Percentiles rank a stretch among this genome's conserved stretches.
Evolutionary conservation across 306 rosid species (phyloP).

Genomic region (Lathyrus tuberosus): DNA sequence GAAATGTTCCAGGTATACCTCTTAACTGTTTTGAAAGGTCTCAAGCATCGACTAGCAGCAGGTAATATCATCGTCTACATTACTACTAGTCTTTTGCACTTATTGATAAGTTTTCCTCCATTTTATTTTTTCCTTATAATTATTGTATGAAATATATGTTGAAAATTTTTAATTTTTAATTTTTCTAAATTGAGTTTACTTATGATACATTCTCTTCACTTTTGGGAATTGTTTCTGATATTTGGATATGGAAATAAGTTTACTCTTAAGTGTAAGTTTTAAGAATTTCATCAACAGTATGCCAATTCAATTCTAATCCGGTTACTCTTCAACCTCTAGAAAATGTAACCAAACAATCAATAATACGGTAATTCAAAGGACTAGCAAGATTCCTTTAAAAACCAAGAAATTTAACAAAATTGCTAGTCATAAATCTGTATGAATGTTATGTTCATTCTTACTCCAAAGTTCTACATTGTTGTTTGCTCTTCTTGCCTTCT

Average conservation of each 20-base stretch:
- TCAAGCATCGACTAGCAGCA: slow-evolving; percentile 94
- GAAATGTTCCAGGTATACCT: slow-evolving; percentile 78
- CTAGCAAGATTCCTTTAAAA: no score
- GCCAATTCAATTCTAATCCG: no score
- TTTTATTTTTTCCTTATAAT: slow-evolving; percentile 27
- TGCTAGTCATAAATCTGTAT: no score
- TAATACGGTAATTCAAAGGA: no score
- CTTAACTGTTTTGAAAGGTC: slow-evolving; percentile 86
- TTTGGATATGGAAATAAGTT: slow-evolving; percentile 18
- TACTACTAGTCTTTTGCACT: slow-evolving; percentile 15
- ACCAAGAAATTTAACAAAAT: no score
- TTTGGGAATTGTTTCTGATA: slow-evolving; percentile 8
- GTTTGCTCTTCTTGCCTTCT: no score
- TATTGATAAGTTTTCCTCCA: slow-evolving; percentile 17
- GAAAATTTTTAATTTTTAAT: neutral
- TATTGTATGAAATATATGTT: slow-evolving; percentile 12
- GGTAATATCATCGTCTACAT: slow-evolving; percentile 57
- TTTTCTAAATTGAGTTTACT: neutral
- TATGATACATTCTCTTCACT: no score
- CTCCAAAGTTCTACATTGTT: no score
- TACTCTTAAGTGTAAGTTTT: neutral
- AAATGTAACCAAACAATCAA: no score
- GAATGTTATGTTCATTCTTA: no score
- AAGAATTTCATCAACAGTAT: no score
- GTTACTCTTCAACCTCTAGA: no score